These are phyloP conservation scores for Aspergillus quadrilineatus DNA, from an alignment of 2,329 filamentous ascomycete genomes.

Conservation along the genomic window DNA sequence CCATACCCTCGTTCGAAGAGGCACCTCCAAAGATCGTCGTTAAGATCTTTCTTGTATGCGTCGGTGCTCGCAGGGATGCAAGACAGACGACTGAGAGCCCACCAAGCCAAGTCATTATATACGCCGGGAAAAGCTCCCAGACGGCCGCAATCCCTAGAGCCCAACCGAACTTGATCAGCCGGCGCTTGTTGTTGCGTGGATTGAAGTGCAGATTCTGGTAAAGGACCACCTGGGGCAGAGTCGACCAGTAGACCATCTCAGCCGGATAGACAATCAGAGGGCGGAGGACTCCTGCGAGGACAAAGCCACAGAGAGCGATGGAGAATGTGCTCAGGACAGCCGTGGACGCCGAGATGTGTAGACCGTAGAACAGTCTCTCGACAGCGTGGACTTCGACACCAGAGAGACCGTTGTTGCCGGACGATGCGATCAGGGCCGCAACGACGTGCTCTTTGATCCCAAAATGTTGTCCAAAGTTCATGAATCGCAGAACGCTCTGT, in stretches of 20 bases:
- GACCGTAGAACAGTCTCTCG: slow-evolving; percentile 41
- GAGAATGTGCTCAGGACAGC: slow-evolving; percentile 54
- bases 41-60: slow-evolving; percentile 11
- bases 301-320: slow-evolving; percentile 58
- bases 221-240: slow-evolving; percentile 35
- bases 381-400: slow-evolving; percentile 22
- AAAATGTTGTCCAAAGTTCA: slow-evolving; percentile 54
- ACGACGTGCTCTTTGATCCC: slow-evolving; percentile 58
- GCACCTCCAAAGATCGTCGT: slow-evolving; percentile 26
- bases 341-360: slow-evolving; percentile 42
- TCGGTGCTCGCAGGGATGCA: slow-evolving; percentile 14
- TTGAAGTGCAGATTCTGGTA: slow-evolving; percentile 38
- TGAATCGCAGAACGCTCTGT: slow-evolving; percentile 44
- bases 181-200: slow-evolving; percentile 24
- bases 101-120: slow-evolving; percentile 27
- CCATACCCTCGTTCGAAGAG: slow-evolving; percentile 27
- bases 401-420: slow-evolving; percentile 51
- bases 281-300: slow-evolving; percentile 54
- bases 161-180: slow-evolving; percentile 32
- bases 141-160: slow-evolving; percentile 26
- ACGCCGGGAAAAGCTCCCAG: slow-evolving; percentile 28
- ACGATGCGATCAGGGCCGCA: slow-evolving; percentile 55
- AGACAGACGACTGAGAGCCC: slow-evolving; percentile 24
- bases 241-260: slow-evolving; percentile 58
- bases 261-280: slow-evolving; percentile 57